Evolutionary conservation across 2,329 filamentous ascomycete species (phyloP).

Genomic region (Thelonectria olida): DNA sequence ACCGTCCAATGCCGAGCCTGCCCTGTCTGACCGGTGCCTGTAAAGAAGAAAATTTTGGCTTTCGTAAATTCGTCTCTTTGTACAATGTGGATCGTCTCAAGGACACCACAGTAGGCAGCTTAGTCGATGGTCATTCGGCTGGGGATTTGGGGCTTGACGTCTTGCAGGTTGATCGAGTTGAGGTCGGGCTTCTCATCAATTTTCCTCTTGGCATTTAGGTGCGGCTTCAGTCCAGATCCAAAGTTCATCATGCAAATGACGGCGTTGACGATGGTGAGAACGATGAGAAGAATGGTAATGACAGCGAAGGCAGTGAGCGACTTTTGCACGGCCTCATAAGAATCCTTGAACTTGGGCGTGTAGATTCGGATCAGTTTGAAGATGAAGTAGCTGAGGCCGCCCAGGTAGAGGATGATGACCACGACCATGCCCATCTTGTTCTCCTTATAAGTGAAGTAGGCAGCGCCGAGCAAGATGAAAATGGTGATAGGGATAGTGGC

Average conservation of each 20-base stretch:
- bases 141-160: slow-evolving; percentile 64
- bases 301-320: slow-evolving; percentile 94
- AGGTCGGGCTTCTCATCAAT: slow-evolving; percentile 64
- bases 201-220: slow-evolving; percentile 69
- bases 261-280: slow-evolving; percentile 88
- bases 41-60: slow-evolving; percentile 35
- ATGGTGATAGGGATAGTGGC: slow-evolving; percentile 93
- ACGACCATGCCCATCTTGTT: slow-evolving; percentile 79
- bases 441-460: slow-evolving; percentile 85
- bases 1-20: slow-evolving; percentile 40
- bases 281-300: slow-evolving; percentile 87
- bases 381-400: slow-evolving; percentile 91
- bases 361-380: slow-evolving; percentile 99
- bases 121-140: slow-evolving; percentile 72
- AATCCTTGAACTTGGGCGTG: slow-evolving; percentile 62
- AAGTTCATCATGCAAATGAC: slow-evolving; percentile 92
- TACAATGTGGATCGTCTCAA: slow-evolving; percentile 35
- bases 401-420: slow-evolving; percentile 87
- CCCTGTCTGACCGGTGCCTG: slow-evolving; percentile 42
- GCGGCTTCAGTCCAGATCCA: slow-evolving; percentile 85
- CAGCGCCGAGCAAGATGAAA: slow-evolving; percentile 83
- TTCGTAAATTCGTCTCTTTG: slow-evolving; percentile 50
- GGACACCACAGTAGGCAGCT: slow-evolving; percentile 23
- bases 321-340: slow-evolving; percentile 82
- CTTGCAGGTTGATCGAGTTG: slow-evolving; percentile 65